Evolutionary conservation across 257 asterid species (phyloP).

Genomic region (Nemophila menziesii): DNA sequence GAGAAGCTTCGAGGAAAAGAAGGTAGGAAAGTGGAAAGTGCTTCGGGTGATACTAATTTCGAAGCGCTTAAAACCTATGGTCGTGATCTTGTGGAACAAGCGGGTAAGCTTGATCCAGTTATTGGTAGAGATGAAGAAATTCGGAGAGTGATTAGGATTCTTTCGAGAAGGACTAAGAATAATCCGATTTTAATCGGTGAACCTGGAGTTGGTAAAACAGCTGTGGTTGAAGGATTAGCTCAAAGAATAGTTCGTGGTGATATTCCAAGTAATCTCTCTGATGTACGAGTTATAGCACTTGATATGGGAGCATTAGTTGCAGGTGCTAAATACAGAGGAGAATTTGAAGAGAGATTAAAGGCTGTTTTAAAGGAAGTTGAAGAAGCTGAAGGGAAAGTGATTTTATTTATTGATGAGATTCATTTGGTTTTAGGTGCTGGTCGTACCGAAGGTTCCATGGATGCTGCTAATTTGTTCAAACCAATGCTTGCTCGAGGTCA

Average conservation of each 20-base stretch:
- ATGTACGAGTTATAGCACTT: conserved; percentile 15
- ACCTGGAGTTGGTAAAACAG: conserved; percentile 28
- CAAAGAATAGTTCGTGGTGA: conserved; percentile 19
- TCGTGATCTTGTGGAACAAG: conserved; percentile 23
- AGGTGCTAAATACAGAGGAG: conserved; percentile 24
- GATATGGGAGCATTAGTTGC: conserved; percentile 27
- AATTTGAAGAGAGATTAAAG: conserved; percentile 25
- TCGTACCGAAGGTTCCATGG: conserved; percentile 23
- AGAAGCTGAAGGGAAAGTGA: conserved; percentile 22
- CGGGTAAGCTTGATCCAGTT: conserved; percentile 26
- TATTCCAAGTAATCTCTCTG: conserved; percentile 15
- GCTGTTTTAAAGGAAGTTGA: conserved; percentile 19
- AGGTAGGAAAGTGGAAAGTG: conserved; percentile 23
- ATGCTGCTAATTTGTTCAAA: conserved; percentile 26
- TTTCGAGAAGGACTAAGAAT: conserved; percentile 22
- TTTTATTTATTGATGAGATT: conserved; percentile 26
- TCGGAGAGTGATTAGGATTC: conserved; percentile 16
- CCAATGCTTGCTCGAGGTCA: conserved; percentile 25
- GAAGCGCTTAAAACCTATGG: conserved; percentile 26
- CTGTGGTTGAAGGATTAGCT: conserved; percentile 25
- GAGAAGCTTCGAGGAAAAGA: conserved; percentile 22
- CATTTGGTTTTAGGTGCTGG: conserved; percentile 25
- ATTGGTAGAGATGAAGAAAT: conserved; percentile 27
- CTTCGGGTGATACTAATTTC: conserved; percentile 21
- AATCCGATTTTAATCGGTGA: conserved; percentile 25